Evolutionary conservation across 257 asterid genomes (phyloP).

Genomic region (Scutellaria baicalensis): DNA sequence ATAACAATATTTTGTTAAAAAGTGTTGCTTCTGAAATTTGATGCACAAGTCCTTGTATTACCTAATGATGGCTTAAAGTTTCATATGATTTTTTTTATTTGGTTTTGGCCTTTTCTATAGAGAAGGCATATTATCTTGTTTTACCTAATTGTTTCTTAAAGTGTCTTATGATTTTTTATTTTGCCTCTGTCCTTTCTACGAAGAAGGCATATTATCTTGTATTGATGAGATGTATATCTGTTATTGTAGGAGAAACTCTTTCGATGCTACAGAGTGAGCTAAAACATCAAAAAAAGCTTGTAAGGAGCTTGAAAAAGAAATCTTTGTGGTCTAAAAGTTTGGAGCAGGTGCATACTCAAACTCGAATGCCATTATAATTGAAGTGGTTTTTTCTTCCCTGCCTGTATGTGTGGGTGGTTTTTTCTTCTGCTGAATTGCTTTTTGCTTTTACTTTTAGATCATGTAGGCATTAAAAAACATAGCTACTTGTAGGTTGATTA

Average conservation of each 20-base stretch:
- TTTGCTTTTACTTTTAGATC: neutral
- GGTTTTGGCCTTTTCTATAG: neutral
- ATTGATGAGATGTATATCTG: neutral
- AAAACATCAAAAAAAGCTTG: slow-evolving; percentile 87
- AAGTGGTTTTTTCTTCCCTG: neutral
- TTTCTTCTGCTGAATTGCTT: neutral
- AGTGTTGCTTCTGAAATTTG: neutral
- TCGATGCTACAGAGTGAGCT: slow-evolving; percentile 77
- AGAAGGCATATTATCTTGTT: neutral
- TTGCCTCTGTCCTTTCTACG: neutral
- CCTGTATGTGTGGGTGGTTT: neutral
- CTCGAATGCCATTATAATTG: neutral
- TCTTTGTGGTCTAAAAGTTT: slow-evolving; percentile 92
- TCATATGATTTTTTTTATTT: neutral
- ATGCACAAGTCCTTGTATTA: neutral
- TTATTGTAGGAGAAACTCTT: slow-evolving; percentile 69
- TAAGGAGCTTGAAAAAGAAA: slow-evolving; percentile 84
- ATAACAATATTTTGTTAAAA: neutral
- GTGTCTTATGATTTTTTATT: neutral
- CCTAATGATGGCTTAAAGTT: neutral
- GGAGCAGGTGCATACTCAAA: slow-evolving; percentile 72
- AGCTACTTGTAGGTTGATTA: neutral
- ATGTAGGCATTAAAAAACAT: neutral
- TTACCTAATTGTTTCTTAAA: neutral
- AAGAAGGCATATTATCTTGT: neutral